These are phyloP conservation scores for Rhodotorula paludigena DNA, from an alignment of 768 basidiomycete genomes.

Conservation along the genomic window DNA sequence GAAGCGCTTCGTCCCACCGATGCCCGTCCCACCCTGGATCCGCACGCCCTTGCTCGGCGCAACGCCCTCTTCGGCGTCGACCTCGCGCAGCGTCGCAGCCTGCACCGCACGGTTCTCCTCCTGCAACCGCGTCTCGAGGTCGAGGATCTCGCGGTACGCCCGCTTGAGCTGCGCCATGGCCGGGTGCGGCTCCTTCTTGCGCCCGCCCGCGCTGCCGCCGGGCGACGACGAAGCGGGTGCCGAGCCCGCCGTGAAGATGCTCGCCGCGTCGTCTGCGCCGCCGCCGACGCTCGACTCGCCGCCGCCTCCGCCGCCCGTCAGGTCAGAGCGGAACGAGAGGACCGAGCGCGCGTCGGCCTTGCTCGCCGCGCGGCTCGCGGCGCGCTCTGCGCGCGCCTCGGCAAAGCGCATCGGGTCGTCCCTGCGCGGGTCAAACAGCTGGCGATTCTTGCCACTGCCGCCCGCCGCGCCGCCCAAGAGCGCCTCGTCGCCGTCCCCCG, in stretches of 20 bases:
- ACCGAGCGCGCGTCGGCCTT: constrained; percentile 53
- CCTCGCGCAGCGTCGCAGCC: background rate
- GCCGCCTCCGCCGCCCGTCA: constrained; percentile 29
- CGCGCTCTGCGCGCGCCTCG: constrained; percentile 32
- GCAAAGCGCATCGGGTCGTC: constrained; percentile 87
- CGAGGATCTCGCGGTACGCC: constrained; percentile 74
- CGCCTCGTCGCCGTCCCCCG: constrained; percentile 5
- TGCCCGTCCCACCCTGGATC: constrained; percentile 11
- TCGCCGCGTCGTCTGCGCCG: constrained; percentile 31
- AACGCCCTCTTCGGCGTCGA: constrained; percentile 1
- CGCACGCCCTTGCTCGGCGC: constrained; percentile 4
- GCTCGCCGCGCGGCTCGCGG: background rate
- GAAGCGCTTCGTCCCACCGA: constrained; percentile 6
- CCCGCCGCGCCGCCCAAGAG: background rate
- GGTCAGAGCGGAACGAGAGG: constrained; percentile 60
- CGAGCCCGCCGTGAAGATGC: constrained; percentile 3
- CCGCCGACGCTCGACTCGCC: background rate
- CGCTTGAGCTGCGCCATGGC: constrained; percentile 71
- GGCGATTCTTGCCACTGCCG: constrained; percentile 6
- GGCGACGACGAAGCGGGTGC: background rate
- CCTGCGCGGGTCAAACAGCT: constrained; percentile 81
- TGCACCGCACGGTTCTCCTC: constrained; percentile 71
- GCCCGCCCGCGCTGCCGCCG: background rate
- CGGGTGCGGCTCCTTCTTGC: constrained; percentile 44
- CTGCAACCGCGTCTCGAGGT: constrained; percentile 70